phyloP scores from a whole-genome alignment of 2,329 filamentous ascomycete genomes.

The Thielaviopsis populi region DNA sequence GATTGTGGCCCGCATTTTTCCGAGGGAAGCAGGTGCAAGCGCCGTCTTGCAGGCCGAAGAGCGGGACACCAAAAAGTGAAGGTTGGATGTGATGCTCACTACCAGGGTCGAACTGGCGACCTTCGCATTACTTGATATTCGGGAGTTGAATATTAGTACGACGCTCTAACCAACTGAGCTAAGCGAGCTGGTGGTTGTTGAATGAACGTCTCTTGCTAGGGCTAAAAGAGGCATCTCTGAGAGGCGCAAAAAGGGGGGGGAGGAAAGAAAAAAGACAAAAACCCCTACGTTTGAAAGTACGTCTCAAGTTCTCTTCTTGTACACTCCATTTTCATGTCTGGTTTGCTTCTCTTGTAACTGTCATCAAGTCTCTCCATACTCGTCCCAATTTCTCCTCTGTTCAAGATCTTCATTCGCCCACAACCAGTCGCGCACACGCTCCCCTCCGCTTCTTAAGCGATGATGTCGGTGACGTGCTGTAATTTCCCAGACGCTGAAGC shows the following conservation, averaged over 20 bases:
- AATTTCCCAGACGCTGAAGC: background rate
- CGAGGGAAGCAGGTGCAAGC: conserved; percentile 13
- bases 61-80: background rate
- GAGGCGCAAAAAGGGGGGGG: no score
- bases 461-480: background rate
- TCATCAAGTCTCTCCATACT: background rate
- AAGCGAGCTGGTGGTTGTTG: conserved; percentile 8
- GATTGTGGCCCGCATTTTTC: conserved; percentile 10
- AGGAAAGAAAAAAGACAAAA: background rate
- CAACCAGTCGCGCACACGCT: background rate
- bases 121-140: conserved; percentile 13
- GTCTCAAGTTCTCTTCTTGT: no score
- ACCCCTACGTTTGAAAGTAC: no score
- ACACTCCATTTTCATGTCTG: no score
- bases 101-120: conserved; percentile 16
- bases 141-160: conserved; percentile 13
- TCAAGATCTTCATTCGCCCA: background rate
- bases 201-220: background rate
- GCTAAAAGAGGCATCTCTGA: background rate
- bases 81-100: conserved; percentile 10
- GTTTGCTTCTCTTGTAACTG: background rate
- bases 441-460: background rate
- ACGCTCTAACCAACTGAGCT: conserved; percentile 16
- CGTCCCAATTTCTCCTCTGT: background rate
- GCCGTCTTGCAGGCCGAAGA: background rate